These are phyloP conservation scores for Diutina neorugosa DNA, from an alignment of 1,139 yeast species.

Conservation along the genomic window DNA sequence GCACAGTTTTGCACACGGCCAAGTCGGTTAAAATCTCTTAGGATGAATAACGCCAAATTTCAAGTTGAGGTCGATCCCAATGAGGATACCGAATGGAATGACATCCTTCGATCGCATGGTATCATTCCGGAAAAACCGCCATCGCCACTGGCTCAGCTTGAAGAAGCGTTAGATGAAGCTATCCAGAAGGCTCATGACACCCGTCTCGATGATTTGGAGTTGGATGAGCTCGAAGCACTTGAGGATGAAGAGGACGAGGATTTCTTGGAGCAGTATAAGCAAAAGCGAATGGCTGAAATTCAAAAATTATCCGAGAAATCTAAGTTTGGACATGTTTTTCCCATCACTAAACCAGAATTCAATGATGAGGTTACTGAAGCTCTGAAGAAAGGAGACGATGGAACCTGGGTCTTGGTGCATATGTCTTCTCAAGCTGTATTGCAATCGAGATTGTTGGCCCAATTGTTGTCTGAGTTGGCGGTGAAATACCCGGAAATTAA, in stretches of 20 bases:
- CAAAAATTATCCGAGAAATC: conserved; percentile 45
- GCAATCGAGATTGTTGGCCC: conserved; percentile 61
- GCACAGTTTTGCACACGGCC: background rate
- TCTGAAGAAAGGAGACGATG: conserved; percentile 23
- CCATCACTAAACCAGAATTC: conserved; percentile 80
- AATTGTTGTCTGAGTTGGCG: conserved; percentile 41
- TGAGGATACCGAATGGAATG: conserved; percentile 99
- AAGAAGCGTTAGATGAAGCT: conserved; percentile 80
- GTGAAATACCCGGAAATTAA: conserved; percentile 65
- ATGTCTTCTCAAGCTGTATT: conserved; percentile 56
- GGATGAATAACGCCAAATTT: conserved; percentile 22
- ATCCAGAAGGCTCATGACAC: conserved; percentile 62
- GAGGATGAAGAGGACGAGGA: conserved; percentile 76
- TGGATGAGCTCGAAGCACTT: conserved; percentile 71
- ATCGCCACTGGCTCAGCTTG: conserved; percentile 77
- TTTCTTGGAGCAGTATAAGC: conserved; percentile 61
- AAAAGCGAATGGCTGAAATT: conserved; percentile 65
- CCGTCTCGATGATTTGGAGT: conserved; percentile 58
- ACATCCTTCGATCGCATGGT: conserved; percentile 79
- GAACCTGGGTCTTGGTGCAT: conserved; percentile 58
- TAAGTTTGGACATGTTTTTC: conserved; percentile 66
- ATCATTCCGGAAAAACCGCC: conserved; percentile 88
- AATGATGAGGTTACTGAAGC: conserved; percentile 77
- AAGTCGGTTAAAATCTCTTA: background rate
- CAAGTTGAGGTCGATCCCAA: conserved; percentile 88